Conservation (phyloP, 805 yeast species). For the Komagataella pseudopastoris region DNA sequence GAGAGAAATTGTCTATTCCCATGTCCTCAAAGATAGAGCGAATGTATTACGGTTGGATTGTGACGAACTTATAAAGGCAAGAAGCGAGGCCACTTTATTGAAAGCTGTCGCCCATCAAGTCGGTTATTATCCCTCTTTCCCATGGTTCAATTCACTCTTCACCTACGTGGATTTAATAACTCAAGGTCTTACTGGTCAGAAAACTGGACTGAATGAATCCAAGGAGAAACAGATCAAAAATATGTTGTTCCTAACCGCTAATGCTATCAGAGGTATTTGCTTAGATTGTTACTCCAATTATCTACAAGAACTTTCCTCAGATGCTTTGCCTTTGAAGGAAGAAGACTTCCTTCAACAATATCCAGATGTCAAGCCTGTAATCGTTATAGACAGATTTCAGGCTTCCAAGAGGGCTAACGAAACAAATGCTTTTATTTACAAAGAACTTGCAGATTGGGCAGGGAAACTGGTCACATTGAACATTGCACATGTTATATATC, state of each 20-base stretch:
- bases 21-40: constrained; percentile 45
- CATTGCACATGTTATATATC: constrained; percentile 78
- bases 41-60: constrained; percentile 68
- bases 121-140: constrained; percentile 89
- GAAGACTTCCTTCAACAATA: constrained; percentile 77
- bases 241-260: constrained; percentile 59
- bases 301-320: constrained; percentile 14
- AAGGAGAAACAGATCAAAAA: constrained; percentile 72
- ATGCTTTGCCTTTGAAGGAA: constrained; percentile 34
- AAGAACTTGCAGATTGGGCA: constrained; percentile 81
- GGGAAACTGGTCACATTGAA: constrained; percentile 62
- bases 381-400: constrained; percentile 66
- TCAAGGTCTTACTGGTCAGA: constrained; percentile 88
- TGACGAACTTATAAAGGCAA: constrained; percentile 55
- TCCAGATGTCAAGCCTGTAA: constrained; percentile 75
- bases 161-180: constrained; percentile 72
- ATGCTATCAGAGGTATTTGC: constrained; percentile 60
- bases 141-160: constrained; percentile 78
- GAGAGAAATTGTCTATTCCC: constrained; percentile 57
- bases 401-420: constrained; percentile 39
- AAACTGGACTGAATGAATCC: constrained; percentile 76
- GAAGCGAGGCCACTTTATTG: constrained; percentile 61
- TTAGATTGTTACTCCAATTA: constrained; percentile 25
- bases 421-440: constrained; percentile 51
- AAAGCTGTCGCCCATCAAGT: constrained; percentile 57